A percentile compares a stretch with the other conserved stretches of the same genome.
These are phyloP conservation scores for Neurospora sp. DNA, from an alignment of 495 filamentous ascomycete species.

Conservation along the genomic window DNA sequence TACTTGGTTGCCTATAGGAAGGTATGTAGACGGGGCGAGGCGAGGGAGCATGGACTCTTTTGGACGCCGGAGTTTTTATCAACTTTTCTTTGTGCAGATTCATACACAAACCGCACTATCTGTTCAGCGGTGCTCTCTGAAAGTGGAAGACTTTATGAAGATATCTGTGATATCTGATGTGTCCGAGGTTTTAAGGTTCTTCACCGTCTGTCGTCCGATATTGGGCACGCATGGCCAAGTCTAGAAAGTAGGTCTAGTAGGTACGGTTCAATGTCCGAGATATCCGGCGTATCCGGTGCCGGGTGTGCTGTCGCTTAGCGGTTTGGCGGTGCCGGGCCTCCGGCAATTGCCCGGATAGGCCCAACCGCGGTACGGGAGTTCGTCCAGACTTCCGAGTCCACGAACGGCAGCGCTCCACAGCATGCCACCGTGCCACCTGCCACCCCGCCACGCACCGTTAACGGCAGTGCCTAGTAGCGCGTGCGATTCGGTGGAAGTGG, in stretches of 20 bases:
- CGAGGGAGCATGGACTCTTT: neutral
- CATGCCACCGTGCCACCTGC: neutral
- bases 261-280: neutral
- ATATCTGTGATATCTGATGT: neutral
- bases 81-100: neutral
- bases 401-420: neutral
- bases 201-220: neutral
- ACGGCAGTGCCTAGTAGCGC: neutral
- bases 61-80: neutral
- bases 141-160: no score
- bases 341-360: neutral
- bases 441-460: neutral
- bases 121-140: neutral
- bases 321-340: neutral
- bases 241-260: neutral
- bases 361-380: neutral
- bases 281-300: neutral
- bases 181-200: neutral
- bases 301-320: neutral
- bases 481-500: neutral
- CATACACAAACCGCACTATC: neutral
- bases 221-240: neutral
- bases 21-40: neutral
- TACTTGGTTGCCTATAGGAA: neutral
- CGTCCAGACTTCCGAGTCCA: neutral